Conservation (phyloP, 176 grass and related monocot genomes). For the Coix lacrymajobi region DNA sequence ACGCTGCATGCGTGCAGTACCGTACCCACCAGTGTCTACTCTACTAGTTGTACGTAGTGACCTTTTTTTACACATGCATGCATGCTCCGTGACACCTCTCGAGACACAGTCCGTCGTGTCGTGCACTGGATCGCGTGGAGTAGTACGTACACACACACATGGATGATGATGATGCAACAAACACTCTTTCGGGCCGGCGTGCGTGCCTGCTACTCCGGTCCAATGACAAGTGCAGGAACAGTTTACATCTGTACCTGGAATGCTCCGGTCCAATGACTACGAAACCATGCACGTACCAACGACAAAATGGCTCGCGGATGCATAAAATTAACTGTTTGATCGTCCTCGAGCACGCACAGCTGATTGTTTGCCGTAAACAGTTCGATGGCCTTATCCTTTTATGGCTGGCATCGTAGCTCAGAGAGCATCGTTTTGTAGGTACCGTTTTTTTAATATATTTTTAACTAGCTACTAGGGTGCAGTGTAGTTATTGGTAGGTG, state of each 20-base stretch:
- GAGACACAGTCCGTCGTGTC: too few species aligned
- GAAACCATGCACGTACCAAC: conserved; percentile 16
- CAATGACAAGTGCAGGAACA: neutral
- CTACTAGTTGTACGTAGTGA: too few species aligned
- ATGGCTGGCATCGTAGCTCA: neutral
- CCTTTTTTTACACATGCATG: too few species aligned
- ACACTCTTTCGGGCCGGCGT: too few species aligned
- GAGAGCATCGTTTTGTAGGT: neutral
- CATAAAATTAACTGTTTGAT: conserved; percentile 12
- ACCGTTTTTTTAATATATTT: neutral
- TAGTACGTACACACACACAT: too few species aligned
- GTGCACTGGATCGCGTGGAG: too few species aligned
- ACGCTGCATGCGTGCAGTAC: too few species aligned
- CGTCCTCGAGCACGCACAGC: neutral
- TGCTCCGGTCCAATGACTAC: conserved; percentile 30
- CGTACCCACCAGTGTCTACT: too few species aligned
- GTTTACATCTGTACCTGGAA: neutral
- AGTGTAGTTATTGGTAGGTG: neutral
- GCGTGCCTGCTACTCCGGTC: too few species aligned
- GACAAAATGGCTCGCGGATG: conserved; percentile 22
- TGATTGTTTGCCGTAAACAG: neutral
- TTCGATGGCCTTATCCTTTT: conserved; percentile 10
- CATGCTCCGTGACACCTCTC: too few species aligned
- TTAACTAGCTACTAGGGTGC: neutral
- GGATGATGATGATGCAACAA: neutral